Percentiles rank a stretch among this genome's conserved stretches.
Conservation (phyloP, 1,139 yeast genomes). For the Diutina sp. region DNA sequence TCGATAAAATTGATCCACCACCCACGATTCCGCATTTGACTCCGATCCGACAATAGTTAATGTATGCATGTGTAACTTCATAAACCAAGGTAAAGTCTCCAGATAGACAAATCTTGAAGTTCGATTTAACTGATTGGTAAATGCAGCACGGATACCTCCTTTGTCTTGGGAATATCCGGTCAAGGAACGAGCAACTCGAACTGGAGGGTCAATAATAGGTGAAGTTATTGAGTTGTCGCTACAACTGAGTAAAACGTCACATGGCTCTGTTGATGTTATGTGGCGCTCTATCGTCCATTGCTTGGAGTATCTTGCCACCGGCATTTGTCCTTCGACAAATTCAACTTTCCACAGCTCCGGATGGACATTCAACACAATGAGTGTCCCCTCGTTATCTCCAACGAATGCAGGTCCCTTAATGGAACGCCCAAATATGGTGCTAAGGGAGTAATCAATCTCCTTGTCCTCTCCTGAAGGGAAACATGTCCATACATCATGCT, state of each 20-base stretch:
- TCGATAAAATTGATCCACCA: slow-evolving; percentile 39
- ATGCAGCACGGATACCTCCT: slow-evolving; percentile 77
- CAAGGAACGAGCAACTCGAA: slow-evolving; percentile 69
- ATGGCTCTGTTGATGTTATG: neutral
- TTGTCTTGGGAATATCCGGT: slow-evolving; percentile 87
- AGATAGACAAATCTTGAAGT: slow-evolving; percentile 43
- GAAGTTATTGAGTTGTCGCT: slow-evolving; percentile 20
- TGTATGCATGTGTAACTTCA: slow-evolving; percentile 72
- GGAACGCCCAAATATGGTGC: slow-evolving; percentile 55
- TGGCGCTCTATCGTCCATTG: neutral
- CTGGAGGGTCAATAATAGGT: slow-evolving; percentile 40
- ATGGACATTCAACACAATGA: slow-evolving; percentile 31
- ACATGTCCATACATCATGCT: slow-evolving; percentile 45
- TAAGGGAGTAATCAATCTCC: slow-evolving; percentile 39
- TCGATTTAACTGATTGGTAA: slow-evolving; percentile 40
- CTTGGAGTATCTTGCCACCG: neutral
- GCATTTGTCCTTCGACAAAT: slow-evolving; percentile 5
- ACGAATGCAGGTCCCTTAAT: slow-evolving; percentile 56
- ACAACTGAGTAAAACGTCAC: slow-evolving; percentile 14
- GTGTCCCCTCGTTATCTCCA: slow-evolving; percentile 17
- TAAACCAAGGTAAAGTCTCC: slow-evolving; percentile 89
- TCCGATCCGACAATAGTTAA: slow-evolving; percentile 12
- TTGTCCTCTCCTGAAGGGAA: slow-evolving; percentile 57
- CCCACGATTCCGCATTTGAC: slow-evolving; percentile 5
- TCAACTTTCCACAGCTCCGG: slow-evolving; percentile 35